phyloP scores from a whole-genome alignment of 73 alveolate species.

The Paraurostyla sp. region DNA sequence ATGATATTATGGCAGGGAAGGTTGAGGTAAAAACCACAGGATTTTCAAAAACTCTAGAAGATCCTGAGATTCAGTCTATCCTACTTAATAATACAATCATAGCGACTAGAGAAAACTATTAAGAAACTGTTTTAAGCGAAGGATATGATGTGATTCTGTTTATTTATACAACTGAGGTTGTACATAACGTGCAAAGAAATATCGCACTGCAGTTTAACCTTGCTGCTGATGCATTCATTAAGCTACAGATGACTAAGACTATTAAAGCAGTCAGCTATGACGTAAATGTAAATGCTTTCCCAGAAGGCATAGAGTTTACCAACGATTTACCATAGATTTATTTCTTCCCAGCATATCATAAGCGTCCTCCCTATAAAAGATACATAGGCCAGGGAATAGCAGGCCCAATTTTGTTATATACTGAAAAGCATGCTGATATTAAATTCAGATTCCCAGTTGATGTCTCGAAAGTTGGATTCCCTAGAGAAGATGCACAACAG shows the following conservation, averaged over 20 bases:
- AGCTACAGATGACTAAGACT: background rate
- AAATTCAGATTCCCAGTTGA: conserved; percentile 44
- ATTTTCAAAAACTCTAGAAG: background rate
- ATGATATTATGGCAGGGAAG: conserved; percentile 28
- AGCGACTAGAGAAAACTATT: background rate
- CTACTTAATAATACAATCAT: background rate
- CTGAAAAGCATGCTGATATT: conserved; percentile 34
- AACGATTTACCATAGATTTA: conserved; percentile 56
- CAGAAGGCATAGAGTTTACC: conserved; percentile 62
- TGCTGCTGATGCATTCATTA: conserved; percentile 23
- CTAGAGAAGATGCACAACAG: background rate
- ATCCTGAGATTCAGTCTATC: background rate
- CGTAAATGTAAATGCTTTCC: conserved; percentile 57
- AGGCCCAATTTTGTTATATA: conserved; percentile 9
- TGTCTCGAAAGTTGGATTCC: conserved; percentile 19
- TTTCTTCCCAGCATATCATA: conserved; percentile 65
- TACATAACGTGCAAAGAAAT: conserved; percentile 10
- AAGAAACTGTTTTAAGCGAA: background rate
- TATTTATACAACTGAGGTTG: conserved; percentile 41
- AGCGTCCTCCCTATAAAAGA: conserved; percentile 57
- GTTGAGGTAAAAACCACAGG: background rate
- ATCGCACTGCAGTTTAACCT: conserved; percentile 20
- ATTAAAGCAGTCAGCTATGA: conserved; percentile 46
- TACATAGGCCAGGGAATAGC: conserved; percentile 43
- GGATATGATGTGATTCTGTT: conserved; percentile 33